phyloP scores from a whole-genome alignment of 176 grass and related monocot genomes.

The Hsuehochloa calcarea region DNA sequence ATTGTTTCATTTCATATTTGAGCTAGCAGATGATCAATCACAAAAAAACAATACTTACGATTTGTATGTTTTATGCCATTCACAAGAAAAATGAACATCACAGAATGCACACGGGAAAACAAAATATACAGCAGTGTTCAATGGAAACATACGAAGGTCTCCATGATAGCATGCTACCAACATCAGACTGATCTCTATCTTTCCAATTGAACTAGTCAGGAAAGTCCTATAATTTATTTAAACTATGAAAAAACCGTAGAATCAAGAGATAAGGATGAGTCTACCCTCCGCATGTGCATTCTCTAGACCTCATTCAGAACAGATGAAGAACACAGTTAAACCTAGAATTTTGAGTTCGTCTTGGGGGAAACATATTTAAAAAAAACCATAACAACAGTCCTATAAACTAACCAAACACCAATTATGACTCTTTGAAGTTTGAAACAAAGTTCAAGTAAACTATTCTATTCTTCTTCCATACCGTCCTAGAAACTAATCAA shows the following conservation, averaged over 20 bases:
- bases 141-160: neutral
- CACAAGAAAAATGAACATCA: neutral
- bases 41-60: neutral
- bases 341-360: neutral
- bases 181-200: neutral
- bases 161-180: neutral
- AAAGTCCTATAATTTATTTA: neutral
- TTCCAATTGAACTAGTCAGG: neutral
- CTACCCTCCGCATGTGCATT: neutral
- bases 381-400: neutral
- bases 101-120: neutral
- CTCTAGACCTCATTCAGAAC: neutral
- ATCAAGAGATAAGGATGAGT: neutral
- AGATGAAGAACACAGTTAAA: neutral
- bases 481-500: neutral
- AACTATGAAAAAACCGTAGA: neutral
- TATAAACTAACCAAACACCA: neutral
- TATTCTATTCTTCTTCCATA: neutral
- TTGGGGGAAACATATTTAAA: neutral
- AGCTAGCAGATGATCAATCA: neutral
- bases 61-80: neutral
- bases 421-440: neutral
- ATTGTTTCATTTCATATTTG: neutral
- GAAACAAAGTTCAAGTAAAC: neutral
- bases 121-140: neutral